Evolutionary conservation across 2,329 filamentous ascomycete genomes (phyloP).

Genomic region (Xylariales sp.): DNA sequence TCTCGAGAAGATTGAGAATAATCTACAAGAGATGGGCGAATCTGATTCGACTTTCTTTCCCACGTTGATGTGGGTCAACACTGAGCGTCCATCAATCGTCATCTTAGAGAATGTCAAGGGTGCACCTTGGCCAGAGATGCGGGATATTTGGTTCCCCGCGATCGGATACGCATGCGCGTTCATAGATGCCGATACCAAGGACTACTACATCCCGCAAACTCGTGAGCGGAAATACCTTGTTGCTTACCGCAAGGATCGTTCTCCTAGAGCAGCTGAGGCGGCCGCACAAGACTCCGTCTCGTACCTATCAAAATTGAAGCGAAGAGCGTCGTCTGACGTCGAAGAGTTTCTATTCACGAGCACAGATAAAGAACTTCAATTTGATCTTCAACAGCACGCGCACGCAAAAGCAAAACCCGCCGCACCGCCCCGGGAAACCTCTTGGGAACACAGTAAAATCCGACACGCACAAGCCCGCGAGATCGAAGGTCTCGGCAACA

Average conservation of each 20-base stretch:
- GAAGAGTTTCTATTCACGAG: conserved; percentile 55
- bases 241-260: conserved; percentile 41
- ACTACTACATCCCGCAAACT: conserved; percentile 71
- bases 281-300: not conserved
- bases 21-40: conserved; percentile 59
- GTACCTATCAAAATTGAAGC: conserved; percentile 33
- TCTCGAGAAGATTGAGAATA: conserved; percentile 45
- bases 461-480: conserved; percentile 55
- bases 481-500: conserved; percentile 43
- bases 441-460: conserved; percentile 54
- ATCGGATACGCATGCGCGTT: conserved; percentile 51
- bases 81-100: conserved; percentile 56
- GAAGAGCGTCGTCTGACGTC: conserved; percentile 57
- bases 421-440: conserved; percentile 27
- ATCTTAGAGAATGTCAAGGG: conserved; percentile 67
- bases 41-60: conserved; percentile 62
- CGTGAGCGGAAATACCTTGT: conserved; percentile 56
- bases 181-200: conserved; percentile 58
- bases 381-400: conserved; percentile 44
- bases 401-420: conserved; percentile 24
- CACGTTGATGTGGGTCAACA: conserved; percentile 51
- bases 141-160: conserved; percentile 31
- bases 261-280: conserved; percentile 12
- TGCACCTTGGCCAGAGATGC: conserved; percentile 55
- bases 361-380: conserved; percentile 49